phyloP scores from a whole-genome alignment of 441 rosid genomes.

The Populus trichocarpa region DNA sequence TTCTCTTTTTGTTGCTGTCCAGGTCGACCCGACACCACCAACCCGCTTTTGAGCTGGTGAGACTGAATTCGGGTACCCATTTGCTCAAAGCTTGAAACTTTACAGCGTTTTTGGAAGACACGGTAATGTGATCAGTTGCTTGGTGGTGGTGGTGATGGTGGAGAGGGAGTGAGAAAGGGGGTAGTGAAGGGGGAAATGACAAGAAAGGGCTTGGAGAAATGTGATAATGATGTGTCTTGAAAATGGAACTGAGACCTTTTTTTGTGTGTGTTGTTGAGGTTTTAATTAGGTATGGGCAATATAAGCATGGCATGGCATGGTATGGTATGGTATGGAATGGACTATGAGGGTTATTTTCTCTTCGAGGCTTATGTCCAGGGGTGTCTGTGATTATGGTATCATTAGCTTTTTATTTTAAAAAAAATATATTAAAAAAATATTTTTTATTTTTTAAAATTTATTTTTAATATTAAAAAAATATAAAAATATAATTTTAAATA shows the following conservation, averaged over 20 bases:
- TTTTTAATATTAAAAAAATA: no score
- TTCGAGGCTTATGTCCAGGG: neutral
- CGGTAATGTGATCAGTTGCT: neutral
- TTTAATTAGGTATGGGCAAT: neutral
- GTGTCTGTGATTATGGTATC: no score
- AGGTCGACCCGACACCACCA: conserved; percentile 59
- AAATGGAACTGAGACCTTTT: neutral
- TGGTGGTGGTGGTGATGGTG: neutral
- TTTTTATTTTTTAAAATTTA: no score
- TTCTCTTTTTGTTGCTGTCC: conserved; percentile 52
- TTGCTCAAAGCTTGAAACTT: neutral
- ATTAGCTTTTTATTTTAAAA: no score
- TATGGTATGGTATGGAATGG: neutral
- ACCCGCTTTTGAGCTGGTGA: conserved; percentile 69
- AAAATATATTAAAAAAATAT: no score
- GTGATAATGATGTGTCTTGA: conserved; percentile 8
- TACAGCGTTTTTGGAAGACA: conserved; percentile 10
- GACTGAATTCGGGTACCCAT: conserved; percentile 61
- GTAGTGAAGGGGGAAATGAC: neutral
- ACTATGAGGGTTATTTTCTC: neutral
- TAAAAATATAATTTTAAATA: no score
- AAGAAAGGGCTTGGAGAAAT: neutral
- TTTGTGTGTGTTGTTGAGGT: neutral
- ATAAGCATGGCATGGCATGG: no score
- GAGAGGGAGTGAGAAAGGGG: neutral